Base-by-base conservation (phyloP, 805 yeast species). In the Candida endomychidarum region DNA sequence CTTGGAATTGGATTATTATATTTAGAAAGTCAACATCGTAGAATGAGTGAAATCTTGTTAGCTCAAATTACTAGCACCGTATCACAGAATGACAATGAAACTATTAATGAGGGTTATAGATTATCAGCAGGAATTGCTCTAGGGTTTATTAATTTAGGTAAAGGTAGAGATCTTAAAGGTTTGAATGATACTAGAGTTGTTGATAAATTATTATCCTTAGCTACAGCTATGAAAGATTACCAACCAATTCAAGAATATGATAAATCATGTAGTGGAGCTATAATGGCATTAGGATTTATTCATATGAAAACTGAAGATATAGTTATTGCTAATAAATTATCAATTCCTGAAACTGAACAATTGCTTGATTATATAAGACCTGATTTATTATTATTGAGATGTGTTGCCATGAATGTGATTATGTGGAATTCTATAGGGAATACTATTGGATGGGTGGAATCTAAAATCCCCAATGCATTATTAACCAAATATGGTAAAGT, bases 1-100 rank as follows among this genome's bases (percentile, higher is more conserved):
- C 67, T 93, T 35, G 96, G 98, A 0, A 78, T 93, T 41, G 99
- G 99, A 0, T 65, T 95, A 39, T 66, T 95, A 5, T 90, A 88
- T 52, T 65, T 80, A 37, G 85, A 77, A 37, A 77, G 88, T 4
- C 89, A 81, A 46, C 95, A 89, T 55, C 74, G 95, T 33, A 72
- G 95, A 49, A 86, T 91, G 89, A 82, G 90, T 41, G 93, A 85
- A 43, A 76, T 86, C 24, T 64, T 90, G 29, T 61, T 85, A 14
- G 72, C 84, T 0, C 96, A 91, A 54, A 66, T 91, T 2, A 72
- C 73, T 17, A 74, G 81, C 3, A 63, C 72, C 2, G 70, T 81
- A 4, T 51, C 59, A 5, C 74, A 75, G 28, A 78, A 78, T 45
- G 90, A 81, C 29, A 71, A 70, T 37, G 72, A 66, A 21, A 62